A percentile compares a stretch with the other conserved stretches of the same genome.
These are phyloP conservation scores for Cladophialophora yegresii DNA, from an alignment of 2,329 filamentous ascomycete species.

Conservation along the genomic window DNA sequence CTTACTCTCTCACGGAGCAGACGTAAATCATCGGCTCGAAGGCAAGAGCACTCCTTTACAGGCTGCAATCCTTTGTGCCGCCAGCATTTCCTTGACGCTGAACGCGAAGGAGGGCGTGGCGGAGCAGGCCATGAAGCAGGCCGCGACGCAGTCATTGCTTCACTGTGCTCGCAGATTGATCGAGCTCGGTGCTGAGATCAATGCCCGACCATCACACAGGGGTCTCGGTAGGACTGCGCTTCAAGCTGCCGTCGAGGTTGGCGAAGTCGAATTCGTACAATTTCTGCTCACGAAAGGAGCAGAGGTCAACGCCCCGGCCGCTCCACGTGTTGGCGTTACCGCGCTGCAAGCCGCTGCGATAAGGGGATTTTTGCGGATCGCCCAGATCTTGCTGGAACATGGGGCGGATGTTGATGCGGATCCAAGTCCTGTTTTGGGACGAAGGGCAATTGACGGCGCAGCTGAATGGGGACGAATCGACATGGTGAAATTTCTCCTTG, in stretches of 20 bases:
- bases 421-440: not conserved
- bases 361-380: constrained; percentile 30
- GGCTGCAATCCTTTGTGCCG: not conserved
- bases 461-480: constrained; percentile 7
- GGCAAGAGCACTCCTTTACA: not conserved
- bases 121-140: too few species aligned
- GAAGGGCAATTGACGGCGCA: constrained; percentile 14
- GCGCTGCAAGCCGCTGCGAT: constrained; percentile 32
- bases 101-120: not conserved
- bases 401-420: constrained; percentile 34
- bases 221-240: constrained; percentile 29
- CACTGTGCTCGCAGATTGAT: constrained; percentile 10
- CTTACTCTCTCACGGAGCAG: not conserved
- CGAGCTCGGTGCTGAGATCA: constrained; percentile 9
- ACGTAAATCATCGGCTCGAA: not conserved
- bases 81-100: too few species aligned
- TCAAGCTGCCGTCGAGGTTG: constrained; percentile 27
- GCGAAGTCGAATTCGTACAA: constrained; percentile 32
- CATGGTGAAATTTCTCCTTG: constrained; percentile 18
- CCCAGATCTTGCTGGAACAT: constrained; percentile 32
- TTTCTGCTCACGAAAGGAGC: constrained; percentile 33
- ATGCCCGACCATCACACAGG: not conserved
- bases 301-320: constrained; percentile 29
- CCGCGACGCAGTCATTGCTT: too few species aligned
- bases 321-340: constrained; percentile 20